Evolutionary conservation across 805 yeast genomes (phyloP).

Genomic region (Ogataea glucozyma): DNA sequence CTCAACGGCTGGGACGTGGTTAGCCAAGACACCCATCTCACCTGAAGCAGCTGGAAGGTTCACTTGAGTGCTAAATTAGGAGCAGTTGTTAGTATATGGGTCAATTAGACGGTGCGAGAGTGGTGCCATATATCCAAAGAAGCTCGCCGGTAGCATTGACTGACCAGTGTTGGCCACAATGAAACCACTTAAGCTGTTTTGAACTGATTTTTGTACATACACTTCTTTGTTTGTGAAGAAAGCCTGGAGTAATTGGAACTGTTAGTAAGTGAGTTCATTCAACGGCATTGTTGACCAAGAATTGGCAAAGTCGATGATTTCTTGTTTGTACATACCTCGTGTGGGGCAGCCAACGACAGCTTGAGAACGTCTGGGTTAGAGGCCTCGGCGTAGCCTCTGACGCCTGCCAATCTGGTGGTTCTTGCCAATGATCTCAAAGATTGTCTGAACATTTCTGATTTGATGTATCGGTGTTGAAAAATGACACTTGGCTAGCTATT

Average conservation of each 20-base stretch:
- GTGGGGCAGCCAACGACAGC: constrained; percentile 89
- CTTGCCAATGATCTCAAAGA: constrained; percentile 60
- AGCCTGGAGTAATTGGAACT: constrained; percentile 30
- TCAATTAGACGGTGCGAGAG: neutral
- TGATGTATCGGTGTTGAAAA: constrained; percentile 1
- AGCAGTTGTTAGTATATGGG: constrained; percentile 6
- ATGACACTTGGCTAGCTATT: constrained; percentile 3
- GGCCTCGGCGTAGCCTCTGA: constrained; percentile 87
- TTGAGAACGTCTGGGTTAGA: constrained; percentile 67
- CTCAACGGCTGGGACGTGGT: constrained; percentile 97
- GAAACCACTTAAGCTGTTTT: neutral
- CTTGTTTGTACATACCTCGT: constrained; percentile 44
- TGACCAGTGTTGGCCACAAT: neutral
- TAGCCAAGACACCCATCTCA: constrained; percentile 94
- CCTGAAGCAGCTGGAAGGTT: constrained; percentile 96
- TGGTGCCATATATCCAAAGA: neutral
- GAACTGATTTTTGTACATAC: constrained; percentile 19
- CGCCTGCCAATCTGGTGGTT: constrained; percentile 56
- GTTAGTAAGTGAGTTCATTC: neutral
- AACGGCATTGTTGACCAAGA: too few species aligned
- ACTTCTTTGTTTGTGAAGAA: constrained; percentile 36
- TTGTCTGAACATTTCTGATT: constrained; percentile 56
- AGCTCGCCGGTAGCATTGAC: neutral
- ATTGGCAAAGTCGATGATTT: too few species aligned
- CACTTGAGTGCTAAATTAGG: constrained; percentile 60